Conservation (phyloP, 257 asterid genomes). For the Primulina tabacum region DNA sequence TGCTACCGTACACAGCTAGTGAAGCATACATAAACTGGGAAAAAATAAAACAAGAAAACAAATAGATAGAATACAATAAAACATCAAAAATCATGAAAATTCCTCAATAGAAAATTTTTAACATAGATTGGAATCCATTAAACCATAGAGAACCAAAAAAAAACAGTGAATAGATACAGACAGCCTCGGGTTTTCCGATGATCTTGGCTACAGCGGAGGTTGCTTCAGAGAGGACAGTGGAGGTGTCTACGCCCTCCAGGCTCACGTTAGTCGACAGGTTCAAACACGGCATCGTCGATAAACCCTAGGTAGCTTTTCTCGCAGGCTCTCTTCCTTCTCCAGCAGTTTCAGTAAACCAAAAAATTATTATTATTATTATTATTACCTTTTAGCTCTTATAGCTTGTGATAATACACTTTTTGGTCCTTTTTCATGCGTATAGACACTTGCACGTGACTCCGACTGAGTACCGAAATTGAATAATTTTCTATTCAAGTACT, state of each 20-base stretch:
- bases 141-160: neutral
- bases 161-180: constrained; percentile 21
- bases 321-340: neutral
- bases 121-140: neutral
- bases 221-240: constrained; percentile 84
- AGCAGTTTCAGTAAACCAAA: neutral
- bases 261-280: constrained; percentile 83
- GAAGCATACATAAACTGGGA: neutral
- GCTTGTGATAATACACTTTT: neutral
- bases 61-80: neutral
- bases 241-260: constrained; percentile 79
- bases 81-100: neutral
- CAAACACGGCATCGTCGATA: constrained; percentile 79
- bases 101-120: neutral
- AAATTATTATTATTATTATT: no score
- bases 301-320: constrained; percentile 16
- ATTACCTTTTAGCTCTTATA: neutral
- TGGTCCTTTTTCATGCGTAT: no score
- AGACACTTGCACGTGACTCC: no score
- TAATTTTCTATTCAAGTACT: no score
- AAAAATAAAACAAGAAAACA: neutral
- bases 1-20: neutral
- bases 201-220: constrained; percentile 81
- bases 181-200: constrained; percentile 93
- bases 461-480: no score